Evolutionary conservation across 1,139 yeast species (phyloP), one percentile per base, ranked within the genome.

Genomic region (Scheffersomyces titani): DNA sequence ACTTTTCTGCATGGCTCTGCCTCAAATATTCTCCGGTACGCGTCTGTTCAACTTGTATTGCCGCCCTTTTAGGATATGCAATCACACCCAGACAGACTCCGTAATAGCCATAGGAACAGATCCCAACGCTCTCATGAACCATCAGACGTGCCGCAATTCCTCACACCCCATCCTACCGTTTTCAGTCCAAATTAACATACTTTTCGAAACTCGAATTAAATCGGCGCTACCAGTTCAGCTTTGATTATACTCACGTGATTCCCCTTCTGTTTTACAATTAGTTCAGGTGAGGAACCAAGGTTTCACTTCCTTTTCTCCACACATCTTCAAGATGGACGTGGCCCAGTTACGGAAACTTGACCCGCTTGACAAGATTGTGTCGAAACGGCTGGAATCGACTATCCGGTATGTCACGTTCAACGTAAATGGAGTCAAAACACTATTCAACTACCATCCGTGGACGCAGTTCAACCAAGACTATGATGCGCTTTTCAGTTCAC

Each of bases 371-470:
- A 46, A 46, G 18, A 46, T 46, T 46, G 22, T n/a, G 13, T 22
- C 24, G 7, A 46, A 46, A 19, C 49, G 9, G n/a, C 20, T 19
- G 6, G 6, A 20, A 19, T 19, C 19, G 24, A 46, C 49, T 11
- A 19, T 78, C 3, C 72, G 94, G 24, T 76, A 85, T 53, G 76
- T 89, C 11, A 81, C 97, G 1, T 93, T 93, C 77, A 93, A 93
- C 68, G 90, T 93, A 51, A 92, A 94, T 65, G 98, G 98, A 0
- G 73, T 87, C 55, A 86, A 91, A 57, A 92, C 97, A 0, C 72
- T 93, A 11, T 85, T 88, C 68, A 88, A 90, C 65, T 92, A 90
- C 67, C 84, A 86, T 61, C 98, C 98, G 1, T 93, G 97, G 94
- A 87, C 84, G 57, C 74, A 78, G 44, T 73, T 72, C 49, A 66